phyloP scores from a whole-genome alignment of 805 yeast genomes.

The Candida taoyuanica region DNA sequence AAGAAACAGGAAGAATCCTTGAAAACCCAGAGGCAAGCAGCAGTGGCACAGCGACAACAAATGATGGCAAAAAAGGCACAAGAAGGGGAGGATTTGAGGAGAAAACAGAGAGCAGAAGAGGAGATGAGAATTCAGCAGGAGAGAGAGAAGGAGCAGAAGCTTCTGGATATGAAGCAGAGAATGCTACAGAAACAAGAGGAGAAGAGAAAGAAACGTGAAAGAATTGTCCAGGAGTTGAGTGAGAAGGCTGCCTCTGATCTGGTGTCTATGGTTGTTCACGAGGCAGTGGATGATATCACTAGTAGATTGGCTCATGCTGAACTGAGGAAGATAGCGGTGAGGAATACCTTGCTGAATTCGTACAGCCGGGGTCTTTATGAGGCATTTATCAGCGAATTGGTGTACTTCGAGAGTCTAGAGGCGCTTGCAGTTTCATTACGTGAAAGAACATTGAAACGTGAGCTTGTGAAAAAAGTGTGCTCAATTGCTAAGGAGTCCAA shows the following conservation, averaged over 20 bases:
- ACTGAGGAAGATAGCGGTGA: conserved; percentile 12
- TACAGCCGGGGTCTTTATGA: conserved; percentile 48
- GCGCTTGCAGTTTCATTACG: conserved; percentile 42
- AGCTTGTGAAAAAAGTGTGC: conserved; percentile 31
- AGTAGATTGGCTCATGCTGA: conserved; percentile 14
- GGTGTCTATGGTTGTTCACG: conserved; percentile 21
- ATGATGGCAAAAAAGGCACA: not conserved
- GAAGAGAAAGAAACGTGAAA: conserved; percentile 10
- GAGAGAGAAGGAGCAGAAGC: conserved; percentile 10
- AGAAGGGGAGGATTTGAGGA: conserved; percentile 2
- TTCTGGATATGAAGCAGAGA: conserved; percentile 12
- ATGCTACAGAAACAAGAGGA: conserved; percentile 17
- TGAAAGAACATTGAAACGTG: conserved; percentile 29
- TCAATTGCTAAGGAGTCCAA: conserved; percentile 25
- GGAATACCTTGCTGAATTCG: conserved; percentile 31
- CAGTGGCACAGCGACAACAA: not conserved
- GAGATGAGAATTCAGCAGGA: conserved; percentile 3
- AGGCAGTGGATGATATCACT: conserved; percentile 14
- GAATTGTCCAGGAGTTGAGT: conserved; percentile 11
- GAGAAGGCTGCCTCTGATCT: not conserved
- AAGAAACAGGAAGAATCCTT: too few species aligned
- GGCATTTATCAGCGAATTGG: conserved; percentile 59
- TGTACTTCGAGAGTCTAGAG: conserved; percentile 39
- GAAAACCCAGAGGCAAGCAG: not conserved
- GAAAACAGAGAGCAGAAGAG: conserved; percentile 3